Conservation (phyloP, 106 monocot species). For the Narthecium ossifragum region DNA sequence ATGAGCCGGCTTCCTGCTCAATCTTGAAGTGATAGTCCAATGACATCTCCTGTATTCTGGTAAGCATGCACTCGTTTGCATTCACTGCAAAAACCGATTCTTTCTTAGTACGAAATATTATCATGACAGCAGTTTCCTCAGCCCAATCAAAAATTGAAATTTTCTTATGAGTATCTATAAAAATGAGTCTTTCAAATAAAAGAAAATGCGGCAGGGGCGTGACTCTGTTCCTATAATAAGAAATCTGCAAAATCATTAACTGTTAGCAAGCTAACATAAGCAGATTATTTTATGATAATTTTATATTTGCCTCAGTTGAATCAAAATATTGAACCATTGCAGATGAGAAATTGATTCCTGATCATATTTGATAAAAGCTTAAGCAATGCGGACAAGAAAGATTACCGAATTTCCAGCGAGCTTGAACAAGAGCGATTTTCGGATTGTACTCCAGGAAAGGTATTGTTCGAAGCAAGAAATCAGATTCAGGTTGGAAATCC, state of each 20-base stretch:
- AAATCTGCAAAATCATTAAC: too few relatives aligned
- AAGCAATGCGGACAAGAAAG: not conserved
- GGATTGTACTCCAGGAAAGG: conserved; percentile 67
- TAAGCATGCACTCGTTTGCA: conserved; percentile 69
- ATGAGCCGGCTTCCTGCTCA: conserved; percentile 71
- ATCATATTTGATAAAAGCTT: not conserved
- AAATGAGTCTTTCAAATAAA: too few relatives aligned
- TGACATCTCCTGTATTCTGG: conserved; percentile 85
- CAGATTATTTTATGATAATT: too few relatives aligned
- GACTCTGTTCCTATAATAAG: too few relatives aligned
- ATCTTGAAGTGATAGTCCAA: conserved; percentile 92
- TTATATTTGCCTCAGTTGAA: too few relatives aligned
- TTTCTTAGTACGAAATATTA: too few relatives aligned
- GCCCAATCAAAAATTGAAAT: too few relatives aligned
- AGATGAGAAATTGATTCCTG: not conserved
- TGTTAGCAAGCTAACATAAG: too few relatives aligned
- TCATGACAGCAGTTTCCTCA: too few relatives aligned
- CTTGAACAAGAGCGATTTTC: conserved; percentile 52
- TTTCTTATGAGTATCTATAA: too few relatives aligned
- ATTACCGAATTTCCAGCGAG: conserved; percentile 71
- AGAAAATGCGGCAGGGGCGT: too few relatives aligned
- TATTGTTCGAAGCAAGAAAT: conserved; percentile 41
- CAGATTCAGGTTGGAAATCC: conserved; percentile 69
- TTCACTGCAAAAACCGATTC: conserved; percentile 57
- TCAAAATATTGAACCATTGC: too few relatives aligned